Percentiles rank a stretch among this genome's conserved stretches.
phyloP scores from a whole-genome alignment of 768 basidiomycete species.

The Melanogaster broomeanus region DNA sequence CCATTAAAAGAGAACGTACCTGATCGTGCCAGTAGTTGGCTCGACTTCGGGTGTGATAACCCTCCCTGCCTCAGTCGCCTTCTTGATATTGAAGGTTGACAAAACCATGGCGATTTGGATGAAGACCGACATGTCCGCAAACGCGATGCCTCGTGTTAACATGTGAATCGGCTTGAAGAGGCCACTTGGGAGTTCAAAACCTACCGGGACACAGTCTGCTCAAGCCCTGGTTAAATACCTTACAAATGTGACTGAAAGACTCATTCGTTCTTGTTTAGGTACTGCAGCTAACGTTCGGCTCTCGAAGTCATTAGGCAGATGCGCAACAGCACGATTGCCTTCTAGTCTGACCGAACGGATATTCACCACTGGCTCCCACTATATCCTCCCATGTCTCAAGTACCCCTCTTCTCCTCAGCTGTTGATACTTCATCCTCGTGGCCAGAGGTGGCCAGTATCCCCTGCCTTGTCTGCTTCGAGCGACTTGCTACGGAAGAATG shows the following conservation, averaged over 20 bases:
- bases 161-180: neutral
- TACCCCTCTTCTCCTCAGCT: conserved; percentile 21
- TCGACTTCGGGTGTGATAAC: neutral
- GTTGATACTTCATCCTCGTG: conserved; percentile 9
- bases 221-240: neutral
- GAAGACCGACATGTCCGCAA: conserved; percentile 2
- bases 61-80: neutral
- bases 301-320: conserved; percentile 87
- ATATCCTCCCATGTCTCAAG: conserved; percentile 70
- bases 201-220: neutral
- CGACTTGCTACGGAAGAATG: conserved; percentile 45
- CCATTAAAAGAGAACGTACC: no score
- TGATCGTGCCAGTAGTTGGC: neutral
- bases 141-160: no score
- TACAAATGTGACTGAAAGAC: neutral
- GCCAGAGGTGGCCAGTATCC: conserved; percentile 16
- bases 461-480: conserved; percentile 24
- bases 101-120: neutral
- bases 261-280: conserved; percentile 32
- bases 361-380: conserved; percentile 76
- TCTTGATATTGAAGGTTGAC: neutral
- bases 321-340: conserved; percentile 78
- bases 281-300: conserved; percentile 47
- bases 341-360: conserved; percentile 83
- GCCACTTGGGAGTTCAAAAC: neutral